A percentile compares a stretch with the other conserved stretches of the same genome.
phyloP scores from a whole-genome alignment of 805 yeast species.

The Candida arabinofermentans region DNA sequence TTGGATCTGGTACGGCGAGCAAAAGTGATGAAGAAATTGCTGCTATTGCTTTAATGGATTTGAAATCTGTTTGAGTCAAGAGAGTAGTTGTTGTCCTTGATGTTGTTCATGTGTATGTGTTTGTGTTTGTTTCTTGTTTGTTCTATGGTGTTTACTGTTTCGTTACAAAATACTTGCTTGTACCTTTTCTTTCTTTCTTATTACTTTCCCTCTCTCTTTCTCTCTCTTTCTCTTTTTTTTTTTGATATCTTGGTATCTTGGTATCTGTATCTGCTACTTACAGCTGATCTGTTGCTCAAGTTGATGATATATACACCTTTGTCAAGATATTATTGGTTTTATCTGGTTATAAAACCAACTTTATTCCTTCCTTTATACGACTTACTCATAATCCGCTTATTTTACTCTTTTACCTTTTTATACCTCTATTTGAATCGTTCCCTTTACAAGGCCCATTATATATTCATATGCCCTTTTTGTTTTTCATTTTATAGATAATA shows the following conservation, averaged over 20 bases:
- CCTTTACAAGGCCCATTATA: no score
- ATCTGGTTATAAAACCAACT: not conserved
- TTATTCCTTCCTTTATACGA: not conserved
- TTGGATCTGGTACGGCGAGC: conserved; percentile 3
- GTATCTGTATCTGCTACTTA: no score
- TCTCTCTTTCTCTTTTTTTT: not conserved
- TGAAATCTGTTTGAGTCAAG: conserved; percentile 24
- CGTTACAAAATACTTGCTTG: not conserved
- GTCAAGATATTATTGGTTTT: no score
- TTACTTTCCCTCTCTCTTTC: not conserved
- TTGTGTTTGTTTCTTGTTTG: not conserved
- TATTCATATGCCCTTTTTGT: no score
- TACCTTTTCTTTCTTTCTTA: not conserved
- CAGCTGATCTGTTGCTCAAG: no score
- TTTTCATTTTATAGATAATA: no score
- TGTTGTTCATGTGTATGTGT: not conserved
- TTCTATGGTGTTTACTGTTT: not conserved
- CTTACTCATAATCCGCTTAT: not conserved
- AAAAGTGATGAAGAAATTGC: conserved; percentile 32
- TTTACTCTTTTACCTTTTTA: not conserved
- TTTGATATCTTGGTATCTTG: not conserved
- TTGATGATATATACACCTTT: no score
- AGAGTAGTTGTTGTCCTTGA: not conserved
- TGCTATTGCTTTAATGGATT: conserved; percentile 33
- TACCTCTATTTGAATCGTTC: not conserved